Percentiles rank a stretch among this genome's conserved stretches.
Conservation (phyloP, 2,329 filamentous ascomycete species). For the Aureobasidium sp. region DNA sequence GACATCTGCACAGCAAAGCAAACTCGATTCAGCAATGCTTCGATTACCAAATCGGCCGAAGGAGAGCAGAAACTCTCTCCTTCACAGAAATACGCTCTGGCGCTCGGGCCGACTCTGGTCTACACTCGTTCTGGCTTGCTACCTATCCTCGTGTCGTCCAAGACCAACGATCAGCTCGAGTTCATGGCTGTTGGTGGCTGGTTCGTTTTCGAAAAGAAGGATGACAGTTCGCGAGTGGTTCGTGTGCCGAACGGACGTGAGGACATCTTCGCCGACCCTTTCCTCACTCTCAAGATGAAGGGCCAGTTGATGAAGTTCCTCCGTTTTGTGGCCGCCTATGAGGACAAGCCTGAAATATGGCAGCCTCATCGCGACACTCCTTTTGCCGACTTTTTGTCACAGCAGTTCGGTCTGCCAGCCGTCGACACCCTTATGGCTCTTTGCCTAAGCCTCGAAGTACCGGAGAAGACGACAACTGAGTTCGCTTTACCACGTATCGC, state of each 20-base stretch:
- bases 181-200: slow-evolving; percentile 90
- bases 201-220: slow-evolving; percentile 56
- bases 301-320: slow-evolving; percentile 87
- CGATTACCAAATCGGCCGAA: slow-evolving; percentile 26
- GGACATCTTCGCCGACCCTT: slow-evolving; percentile 75
- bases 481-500: slow-evolving; percentile 66
- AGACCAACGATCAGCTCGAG: slow-evolving; percentile 80
- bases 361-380: slow-evolving; percentile 44
- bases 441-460: slow-evolving; percentile 58
- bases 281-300: slow-evolving; percentile 72
- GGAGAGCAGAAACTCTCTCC: slow-evolving; percentile 37
- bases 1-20: slow-evolving; percentile 7
- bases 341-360: slow-evolving; percentile 54
- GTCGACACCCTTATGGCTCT: slow-evolving; percentile 60
- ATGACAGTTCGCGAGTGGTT: slow-evolving; percentile 35
- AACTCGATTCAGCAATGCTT: slow-evolving; percentile 23
- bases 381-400: slow-evolving; percentile 51
- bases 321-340: slow-evolving; percentile 71
- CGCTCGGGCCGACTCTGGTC: slow-evolving; percentile 77
- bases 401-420: slow-evolving; percentile 52
- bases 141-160: slow-evolving; percentile 75
- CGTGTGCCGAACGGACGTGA: slow-evolving; percentile 84
- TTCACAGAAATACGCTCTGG: slow-evolving; percentile 72
- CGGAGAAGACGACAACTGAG: slow-evolving; percentile 50
- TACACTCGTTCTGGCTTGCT: slow-evolving; percentile 75